Base-by-base conservation (phyloP, 1,284 basidiomycete species). In the Malassezia psittaci region DNA sequence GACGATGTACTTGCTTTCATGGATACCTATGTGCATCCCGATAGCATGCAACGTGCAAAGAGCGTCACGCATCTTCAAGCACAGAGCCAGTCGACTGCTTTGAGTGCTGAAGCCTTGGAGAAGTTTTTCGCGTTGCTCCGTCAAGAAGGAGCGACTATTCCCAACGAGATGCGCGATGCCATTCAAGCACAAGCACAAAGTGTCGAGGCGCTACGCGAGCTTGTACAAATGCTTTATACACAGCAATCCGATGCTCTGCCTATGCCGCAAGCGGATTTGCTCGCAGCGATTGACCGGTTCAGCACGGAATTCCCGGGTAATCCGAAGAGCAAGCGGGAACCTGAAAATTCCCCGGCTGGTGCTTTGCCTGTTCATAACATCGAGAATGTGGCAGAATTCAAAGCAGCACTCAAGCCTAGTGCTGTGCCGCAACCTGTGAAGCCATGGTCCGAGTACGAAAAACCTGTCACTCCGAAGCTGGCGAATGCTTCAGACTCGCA, bases 1-100 rank as follows among this genome's bases (percentile, higher is more conserved):
- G 77, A 83, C 7, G 87, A 96, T 24, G 80, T 96, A 35, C 61
- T 88, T n/a, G 74, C 80, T 6, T 77, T 96, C 49, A 90, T 89
- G 80, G 78, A 82, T 59, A 77, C 79, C 21, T 80, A 81, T 54
- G 81, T 89, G 43, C 84, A 90, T 73, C 73, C 70, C 5, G 64
- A 60, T 47, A 63, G 60, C 29, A 6, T 51, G 2, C 46, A 35
- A 18, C 58, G 74, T 39, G 57, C 65, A 51, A 74, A 64, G 65
- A 59, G 57, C 12, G 60, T 52, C 34, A 61, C 66, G 33, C 67
- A 63, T 48, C 62, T 72, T 44, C 60, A 49, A 64, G 63, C 46
- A 81, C 80, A 55, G 60, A 82, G 68, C 81, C 4, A 79, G 8
- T 41, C 54, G 5, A 79, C 78, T 63, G 83, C 81, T 61, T 82